Conservation (phyloP, 1,139 yeast species). For the Zygosaccharomyces pseudobailii region DNA sequence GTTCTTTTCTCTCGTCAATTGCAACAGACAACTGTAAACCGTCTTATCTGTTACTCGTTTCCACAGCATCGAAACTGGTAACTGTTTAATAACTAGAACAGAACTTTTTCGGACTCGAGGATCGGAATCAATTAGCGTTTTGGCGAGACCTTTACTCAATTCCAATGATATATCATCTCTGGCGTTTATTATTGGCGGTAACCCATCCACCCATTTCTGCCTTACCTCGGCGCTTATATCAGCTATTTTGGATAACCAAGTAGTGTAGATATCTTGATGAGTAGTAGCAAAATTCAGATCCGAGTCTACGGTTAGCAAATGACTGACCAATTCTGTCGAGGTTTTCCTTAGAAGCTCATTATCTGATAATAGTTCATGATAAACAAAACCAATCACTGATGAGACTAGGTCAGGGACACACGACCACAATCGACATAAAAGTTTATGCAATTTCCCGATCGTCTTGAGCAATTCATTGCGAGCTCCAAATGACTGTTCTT, state of each 20-base stretch:
- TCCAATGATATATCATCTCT: slow-evolving; percentile 49
- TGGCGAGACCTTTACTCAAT: slow-evolving; percentile 55
- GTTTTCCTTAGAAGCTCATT: slow-evolving; percentile 56
- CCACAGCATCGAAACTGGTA: slow-evolving; percentile 42
- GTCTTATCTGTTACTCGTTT: slow-evolving; percentile 43
- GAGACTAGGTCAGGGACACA: slow-evolving; percentile 69
- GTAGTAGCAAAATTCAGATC: slow-evolving; percentile 54
- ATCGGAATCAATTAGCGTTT: slow-evolving; percentile 70
- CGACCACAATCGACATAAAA: slow-evolving; percentile 70
- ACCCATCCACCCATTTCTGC: slow-evolving; percentile 61
- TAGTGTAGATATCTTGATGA: slow-evolving; percentile 59
- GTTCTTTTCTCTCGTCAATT: slow-evolving; percentile 66
- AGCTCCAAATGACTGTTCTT: slow-evolving; percentile 32
- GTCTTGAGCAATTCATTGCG: slow-evolving; percentile 35
- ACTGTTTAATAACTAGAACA: slow-evolving; percentile 43
- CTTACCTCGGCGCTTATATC: slow-evolving; percentile 67
- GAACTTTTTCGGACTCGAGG: slow-evolving; percentile 67
- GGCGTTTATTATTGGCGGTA: slow-evolving; percentile 42
- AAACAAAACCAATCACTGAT: slow-evolving; percentile 73
- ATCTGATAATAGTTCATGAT: slow-evolving; percentile 75
- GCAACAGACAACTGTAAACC: slow-evolving; percentile 52
- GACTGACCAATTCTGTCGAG: slow-evolving; percentile 73
- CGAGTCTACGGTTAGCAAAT: slow-evolving; percentile 50
- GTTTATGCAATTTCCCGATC: slow-evolving; percentile 54
- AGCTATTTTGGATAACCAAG: slow-evolving; percentile 71